Conservation (phyloP, 495 filamentous ascomycete species). For the Neurospora discreta region DNA sequence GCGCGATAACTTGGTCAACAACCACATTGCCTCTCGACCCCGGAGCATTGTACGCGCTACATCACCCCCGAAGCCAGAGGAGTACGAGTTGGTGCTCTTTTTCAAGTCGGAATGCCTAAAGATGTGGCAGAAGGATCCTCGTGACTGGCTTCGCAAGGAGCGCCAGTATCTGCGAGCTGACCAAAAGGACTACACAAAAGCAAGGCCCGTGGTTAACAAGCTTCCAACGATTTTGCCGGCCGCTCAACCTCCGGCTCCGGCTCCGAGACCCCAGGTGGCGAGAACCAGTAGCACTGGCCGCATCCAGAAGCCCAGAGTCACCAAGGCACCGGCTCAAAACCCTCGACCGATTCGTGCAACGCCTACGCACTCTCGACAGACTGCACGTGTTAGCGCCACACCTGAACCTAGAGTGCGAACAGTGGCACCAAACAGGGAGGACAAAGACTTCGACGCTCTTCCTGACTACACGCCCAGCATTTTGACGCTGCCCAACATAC, state of each 20-base stretch:
- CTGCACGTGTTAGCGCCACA: constrained; percentile 34
- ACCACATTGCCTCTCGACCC: constrained; percentile 56
- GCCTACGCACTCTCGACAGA: constrained; percentile 8
- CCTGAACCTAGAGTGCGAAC: constrained; percentile 33
- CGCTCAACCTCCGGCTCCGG: constrained; percentile 23
- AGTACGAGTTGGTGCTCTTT: constrained; percentile 56
- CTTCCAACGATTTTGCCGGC: constrained; percentile 33
- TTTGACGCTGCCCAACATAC: constrained; percentile 45
- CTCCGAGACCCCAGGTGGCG: constrained; percentile 17
- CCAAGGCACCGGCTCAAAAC: constrained; percentile 12
- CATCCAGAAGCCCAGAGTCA: constrained; percentile 21
- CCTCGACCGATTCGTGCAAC: constrained; percentile 24
- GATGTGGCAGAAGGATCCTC: constrained; percentile 46
- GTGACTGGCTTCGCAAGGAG: constrained; percentile 52
- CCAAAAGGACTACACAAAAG: constrained; percentile 21
- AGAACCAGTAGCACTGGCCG: constrained; percentile 38
- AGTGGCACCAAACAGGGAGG: constrained; percentile 55
- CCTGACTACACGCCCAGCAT: constrained; percentile 68
- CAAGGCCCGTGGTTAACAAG: constrained; percentile 15
- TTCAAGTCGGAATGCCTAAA: constrained; percentile 55
- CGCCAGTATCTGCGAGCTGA: constrained; percentile 46
- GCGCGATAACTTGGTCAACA: constrained; percentile 38
- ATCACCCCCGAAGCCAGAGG: constrained; percentile 54
- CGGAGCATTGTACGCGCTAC: constrained; percentile 41
- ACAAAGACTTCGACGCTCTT: constrained; percentile 74